Percentiles rank a stretch among this genome's conserved stretches.
phyloP scores from a whole-genome alignment of 805 yeast genomes.

The Cyberlindnera mississippiensis region DNA sequence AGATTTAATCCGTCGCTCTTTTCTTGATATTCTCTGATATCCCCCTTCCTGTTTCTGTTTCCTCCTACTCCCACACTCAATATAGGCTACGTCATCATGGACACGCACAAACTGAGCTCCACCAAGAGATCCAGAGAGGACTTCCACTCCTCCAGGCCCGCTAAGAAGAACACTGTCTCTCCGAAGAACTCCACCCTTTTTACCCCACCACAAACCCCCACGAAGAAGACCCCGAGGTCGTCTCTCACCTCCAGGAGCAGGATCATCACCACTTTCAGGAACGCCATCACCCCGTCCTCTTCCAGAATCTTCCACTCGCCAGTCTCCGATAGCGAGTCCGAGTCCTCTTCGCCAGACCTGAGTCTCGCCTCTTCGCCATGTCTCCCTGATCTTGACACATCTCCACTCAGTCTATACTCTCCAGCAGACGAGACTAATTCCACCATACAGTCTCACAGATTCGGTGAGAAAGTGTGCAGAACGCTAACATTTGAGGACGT shows the following conservation, averaged over 20 bases:
- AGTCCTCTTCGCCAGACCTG: conserved; percentile 8
- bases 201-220: conserved; percentile 19
- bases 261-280: conserved; percentile 24
- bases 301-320: conserved; percentile 14
- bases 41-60: too few relatives aligned
- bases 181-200: conserved; percentile 9
- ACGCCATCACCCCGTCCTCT: conserved; percentile 15
- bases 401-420: conserved; percentile 8
- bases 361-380: conserved; percentile 1
- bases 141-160: conserved; percentile 14
- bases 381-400: conserved; percentile 1
- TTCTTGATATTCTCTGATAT: background rate
- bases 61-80: too few relatives aligned
- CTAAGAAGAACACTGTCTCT: conserved; percentile 18
- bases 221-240: conserved; percentile 8
- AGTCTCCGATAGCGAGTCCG: conserved; percentile 13
- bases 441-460: background rate
- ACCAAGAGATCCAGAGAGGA: conserved; percentile 25
- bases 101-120: conserved; percentile 11
- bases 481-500: conserved; percentile 10
- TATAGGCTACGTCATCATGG: too few relatives aligned
- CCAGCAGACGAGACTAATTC: conserved; percentile 3
- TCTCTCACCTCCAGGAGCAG: conserved; percentile 14
- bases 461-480: conserved; percentile 3
- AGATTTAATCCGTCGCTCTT: conserved; percentile 12